These are phyloP conservation scores for Aspergillus sclerotialis DNA, from an alignment of 2,329 filamentous ascomycete genomes.

Conservation along the genomic window DNA sequence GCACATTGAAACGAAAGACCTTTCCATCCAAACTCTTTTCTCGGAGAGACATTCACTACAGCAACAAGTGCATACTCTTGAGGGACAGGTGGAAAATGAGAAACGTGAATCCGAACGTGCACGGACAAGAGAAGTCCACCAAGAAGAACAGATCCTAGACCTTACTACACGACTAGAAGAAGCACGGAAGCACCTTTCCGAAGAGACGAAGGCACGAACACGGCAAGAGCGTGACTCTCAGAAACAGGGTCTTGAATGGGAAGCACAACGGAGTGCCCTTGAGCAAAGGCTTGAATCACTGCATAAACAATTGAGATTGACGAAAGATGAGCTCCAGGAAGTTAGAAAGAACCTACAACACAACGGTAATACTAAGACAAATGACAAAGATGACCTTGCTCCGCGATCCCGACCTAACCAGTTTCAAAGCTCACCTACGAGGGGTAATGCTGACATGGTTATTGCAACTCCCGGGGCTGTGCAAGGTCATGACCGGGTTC, in stretches of 20 bases:
- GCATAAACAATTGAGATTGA: conserved; percentile 60
- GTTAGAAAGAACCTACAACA: conserved; percentile 45
- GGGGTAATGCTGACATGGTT: conserved; percentile 38
- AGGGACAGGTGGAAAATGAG: conserved; percentile 77
- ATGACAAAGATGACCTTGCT: conserved; percentile 20
- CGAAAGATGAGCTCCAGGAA: conserved; percentile 68
- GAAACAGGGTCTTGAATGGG: conserved; percentile 53
- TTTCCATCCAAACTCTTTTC: conserved; percentile 60
- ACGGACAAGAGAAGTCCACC: conserved; percentile 30
- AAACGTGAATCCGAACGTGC: conserved; percentile 61
- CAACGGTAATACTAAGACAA: conserved; percentile 28
- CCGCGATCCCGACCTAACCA: conserved; percentile 37
- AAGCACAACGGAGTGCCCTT: conserved; percentile 56
- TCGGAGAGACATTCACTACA: conserved; percentile 75
- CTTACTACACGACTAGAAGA: conserved; percentile 39
- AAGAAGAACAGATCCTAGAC: conserved; percentile 32
- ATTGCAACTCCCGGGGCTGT: conserved; percentile 48
- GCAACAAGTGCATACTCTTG: conserved; percentile 66
- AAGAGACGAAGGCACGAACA: conserved; percentile 44
- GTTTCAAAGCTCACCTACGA: conserved; percentile 13
- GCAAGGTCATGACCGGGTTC: conserved; percentile 49
- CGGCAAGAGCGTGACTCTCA: conserved; percentile 44
- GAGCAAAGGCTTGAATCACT: conserved; percentile 65
- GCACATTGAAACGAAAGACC: conserved; percentile 52
- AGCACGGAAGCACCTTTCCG: conserved; percentile 44